These are phyloP conservation scores for Chytridium lagenaria DNA, from an alignment of 371 early-diverging fungal species.

Conservation along the genomic window DNA sequence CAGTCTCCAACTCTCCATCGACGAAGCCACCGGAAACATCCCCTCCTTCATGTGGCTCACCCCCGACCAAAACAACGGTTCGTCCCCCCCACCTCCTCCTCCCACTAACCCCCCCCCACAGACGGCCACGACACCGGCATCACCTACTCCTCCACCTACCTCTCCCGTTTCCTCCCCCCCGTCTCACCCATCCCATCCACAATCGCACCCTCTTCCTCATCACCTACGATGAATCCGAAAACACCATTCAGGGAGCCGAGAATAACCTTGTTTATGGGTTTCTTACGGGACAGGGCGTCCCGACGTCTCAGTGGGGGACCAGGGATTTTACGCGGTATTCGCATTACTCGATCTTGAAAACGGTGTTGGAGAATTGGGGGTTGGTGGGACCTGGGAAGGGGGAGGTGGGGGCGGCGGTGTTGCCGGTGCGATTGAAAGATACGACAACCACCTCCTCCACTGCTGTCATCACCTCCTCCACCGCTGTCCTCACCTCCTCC, in stretches of 20 bases:
- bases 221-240: constrained; percentile 41
- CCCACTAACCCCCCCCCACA: too few relatives aligned
- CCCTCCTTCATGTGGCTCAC: constrained; percentile 58
- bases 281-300: not conserved
- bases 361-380: not conserved
- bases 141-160: constrained; percentile 61
- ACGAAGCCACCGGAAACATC: constrained; percentile 51
- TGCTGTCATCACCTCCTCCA: too few relatives aligned
- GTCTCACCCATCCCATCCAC: constrained; percentile 60
- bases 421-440: not conserved
- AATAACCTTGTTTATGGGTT: not conserved
- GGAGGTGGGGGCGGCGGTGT: not conserved
- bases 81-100: too few relatives aligned
- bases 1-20: constrained; percentile 56
- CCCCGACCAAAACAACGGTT: constrained; percentile 29
- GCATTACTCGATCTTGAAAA: not conserved
- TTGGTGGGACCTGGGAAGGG: not conserved
- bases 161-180: constrained; percentile 59
- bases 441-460: too few relatives aligned
- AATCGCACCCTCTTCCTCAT: constrained; percentile 43
- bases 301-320: not conserved
- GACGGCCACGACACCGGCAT: constrained; percentile 60
- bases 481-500: too few relatives aligned
- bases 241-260: not conserved
- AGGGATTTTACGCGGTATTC: not conserved